Evolutionary conservation across 805 yeast species (phyloP), one percentile per base, ranked within the genome.

Genomic region (Scheffersomyces amazonensis): DNA sequence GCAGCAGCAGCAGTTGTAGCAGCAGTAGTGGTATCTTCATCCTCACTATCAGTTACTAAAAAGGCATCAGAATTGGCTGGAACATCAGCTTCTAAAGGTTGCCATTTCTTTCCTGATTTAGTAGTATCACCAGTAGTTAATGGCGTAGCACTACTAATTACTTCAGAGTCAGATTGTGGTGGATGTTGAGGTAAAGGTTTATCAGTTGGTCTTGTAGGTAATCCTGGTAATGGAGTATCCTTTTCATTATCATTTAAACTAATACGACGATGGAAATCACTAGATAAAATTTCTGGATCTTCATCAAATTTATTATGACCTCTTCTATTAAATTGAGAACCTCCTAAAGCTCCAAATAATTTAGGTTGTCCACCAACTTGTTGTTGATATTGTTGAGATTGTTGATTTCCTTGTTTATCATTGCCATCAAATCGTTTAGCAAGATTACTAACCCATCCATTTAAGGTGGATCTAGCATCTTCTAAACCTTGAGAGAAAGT

Each of bases 391-490:
- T 25, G 30, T 25, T 32, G 35, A 10, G 16, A 8, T 16, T 23
- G 6, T 19, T 15, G n/a, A 31, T 22, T 9, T 28, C 20, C 5
- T 16, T 24, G 43, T 15, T 47, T 43, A 5, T 49, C 52, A 39
- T 46, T 53, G 1, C 49, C 58, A 40, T 55, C 62, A 41, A 69
- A 62, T 50, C 71, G 75, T 65, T 78, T 80, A 22, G 81, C 73
- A 40, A 87, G 54, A 12, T 81, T 86, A 43, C 77, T 77, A 34
- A 87, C 78, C 96, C 96, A 89, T 12, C 80, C 75, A 44, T 84
- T 82, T 41, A 89, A 78, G 39, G 83, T 82, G 33, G 76, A 70
- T 39, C 82, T 78, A 1, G 96, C 88, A 50, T 87, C 96, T 51
- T 83, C 89, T 32, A 89, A 71, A 16, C 91, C 88, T 53, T 82